These are phyloP conservation scores for Cornus controversa DNA, from an alignment of 148 eudicot genomes.

Conservation along the genomic window DNA sequence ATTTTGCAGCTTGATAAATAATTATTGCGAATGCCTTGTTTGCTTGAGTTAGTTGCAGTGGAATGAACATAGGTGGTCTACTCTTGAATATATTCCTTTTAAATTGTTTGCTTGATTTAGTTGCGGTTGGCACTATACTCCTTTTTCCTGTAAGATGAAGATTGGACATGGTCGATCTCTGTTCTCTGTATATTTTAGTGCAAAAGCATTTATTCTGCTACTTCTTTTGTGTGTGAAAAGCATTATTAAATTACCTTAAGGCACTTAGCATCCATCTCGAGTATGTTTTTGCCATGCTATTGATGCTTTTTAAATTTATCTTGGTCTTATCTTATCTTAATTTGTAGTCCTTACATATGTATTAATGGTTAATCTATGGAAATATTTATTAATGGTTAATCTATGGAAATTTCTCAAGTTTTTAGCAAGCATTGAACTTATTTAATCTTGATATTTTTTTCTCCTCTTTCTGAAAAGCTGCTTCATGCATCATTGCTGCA, in stretches of 20 bases:
- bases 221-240: not conserved
- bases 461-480: constrained; percentile 8
- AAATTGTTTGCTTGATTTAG: not conserved
- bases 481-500: constrained; percentile 35
- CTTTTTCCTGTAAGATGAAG: not conserved
- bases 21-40: too few relatives aligned
- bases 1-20: too few relatives aligned
- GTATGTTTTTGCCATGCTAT: not conserved
- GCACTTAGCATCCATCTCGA: not conserved
- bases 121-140: not conserved
- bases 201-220: not conserved
- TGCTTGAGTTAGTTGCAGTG: too few relatives aligned
- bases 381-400: not conserved
- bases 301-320: not conserved
- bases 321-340: not conserved
- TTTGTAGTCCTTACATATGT: not conserved
- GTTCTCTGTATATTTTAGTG: not conserved
- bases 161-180: not conserved
- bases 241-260: not conserved
- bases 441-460: not conserved
- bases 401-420: not conserved
- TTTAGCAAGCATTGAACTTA: not conserved
- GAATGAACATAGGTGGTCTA: too few relatives aligned
- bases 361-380: not conserved
- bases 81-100: not conserved